Evolutionary conservation across 2,329 filamentous ascomycete species (phyloP), one percentile per base, ranked within the genome.

Genomic region (Nigrospora oryzae): DNA sequence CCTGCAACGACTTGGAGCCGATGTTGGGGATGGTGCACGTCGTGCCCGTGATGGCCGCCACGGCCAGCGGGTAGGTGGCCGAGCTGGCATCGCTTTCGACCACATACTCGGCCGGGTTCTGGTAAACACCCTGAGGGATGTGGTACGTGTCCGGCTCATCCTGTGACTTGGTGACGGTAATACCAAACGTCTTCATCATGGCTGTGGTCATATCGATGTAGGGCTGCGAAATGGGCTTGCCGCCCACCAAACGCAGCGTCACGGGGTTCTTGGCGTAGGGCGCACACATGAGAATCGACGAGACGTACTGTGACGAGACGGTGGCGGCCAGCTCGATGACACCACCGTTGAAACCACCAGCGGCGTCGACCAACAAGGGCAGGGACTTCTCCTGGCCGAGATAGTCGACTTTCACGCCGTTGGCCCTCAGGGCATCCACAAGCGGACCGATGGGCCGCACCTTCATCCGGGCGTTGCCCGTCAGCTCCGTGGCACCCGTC

Each of bases 191-290:
- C 44, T 78, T 77, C 93, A 98, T 98, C 91, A 98, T 98, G 14
- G 89, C 79, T 43, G 94, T 89, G 2, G 93, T 98, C 91, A 98
- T 97, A 62, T 98, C 89, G 57, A 98, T 97, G 63, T 98, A 98
- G 2, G 84, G 82, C 62, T 97, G 90, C 2, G 91, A 97, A 52
- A 98, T 95, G 37, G 93, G 91, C 64, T 95, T 97, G 45, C 90
- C 93, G n/a, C 93, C 93, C 12, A 97, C 84, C 35, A 98, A 75
- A 36, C 83, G 84, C 52, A 98, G 70, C 0, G 89, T 96, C 34
- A 98, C 90, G 0, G 91, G 87, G 50, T 89, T 83, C 67, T 95
- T 96, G 38, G 93, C 93, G 59, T 97, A 98, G 0, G 93, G 93
- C 0, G 93, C 93, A 47, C 89, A 94, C 88, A 98, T 94, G 42